Conservation (phyloP, 2,329 filamentous ascomycete species). For the Dryadomyces quercivorus region DNA sequence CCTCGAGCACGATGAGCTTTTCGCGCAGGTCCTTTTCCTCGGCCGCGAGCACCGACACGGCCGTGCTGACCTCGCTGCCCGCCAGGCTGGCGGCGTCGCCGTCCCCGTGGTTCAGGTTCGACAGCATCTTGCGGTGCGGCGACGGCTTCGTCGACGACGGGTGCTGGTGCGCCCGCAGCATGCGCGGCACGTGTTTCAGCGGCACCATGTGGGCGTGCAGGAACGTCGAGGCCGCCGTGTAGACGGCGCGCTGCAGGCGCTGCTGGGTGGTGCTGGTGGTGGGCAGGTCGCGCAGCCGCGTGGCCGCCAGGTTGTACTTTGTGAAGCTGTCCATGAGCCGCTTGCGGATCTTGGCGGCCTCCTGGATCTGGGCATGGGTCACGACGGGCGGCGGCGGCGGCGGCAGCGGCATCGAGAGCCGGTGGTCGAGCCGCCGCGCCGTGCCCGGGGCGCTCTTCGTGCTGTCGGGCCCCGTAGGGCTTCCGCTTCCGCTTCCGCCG, state of each 20-base stretch:
- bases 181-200: constrained; percentile 59
- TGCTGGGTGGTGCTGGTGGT: constrained; percentile 61
- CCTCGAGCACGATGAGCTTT: constrained; percentile 70
- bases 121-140: constrained; percentile 18
- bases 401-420: no score
- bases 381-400: constrained; percentile 25
- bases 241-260: constrained; percentile 68
- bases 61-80: constrained; percentile 37
- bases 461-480: no score
- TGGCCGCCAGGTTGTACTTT: constrained; percentile 75
- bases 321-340: constrained; percentile 78
- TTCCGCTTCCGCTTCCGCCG: constrained; percentile 13
- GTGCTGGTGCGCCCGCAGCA: constrained; percentile 38
- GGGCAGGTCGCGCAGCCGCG: constrained; percentile 67
- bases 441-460: no score
- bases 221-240: constrained; percentile 71
- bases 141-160: not conserved
- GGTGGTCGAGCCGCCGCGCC: no score
- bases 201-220: constrained; percentile 86
- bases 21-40: constrained; percentile 79
- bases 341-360: constrained; percentile 82
- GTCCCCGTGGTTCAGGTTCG: constrained; percentile 16
- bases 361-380: constrained; percentile 56
- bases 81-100: constrained; percentile 37
- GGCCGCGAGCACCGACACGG: constrained; percentile 51